Evolutionary conservation across 2,329 filamentous ascomycete species (phyloP).

Genomic region (Xylariomycetidae sp.): DNA sequence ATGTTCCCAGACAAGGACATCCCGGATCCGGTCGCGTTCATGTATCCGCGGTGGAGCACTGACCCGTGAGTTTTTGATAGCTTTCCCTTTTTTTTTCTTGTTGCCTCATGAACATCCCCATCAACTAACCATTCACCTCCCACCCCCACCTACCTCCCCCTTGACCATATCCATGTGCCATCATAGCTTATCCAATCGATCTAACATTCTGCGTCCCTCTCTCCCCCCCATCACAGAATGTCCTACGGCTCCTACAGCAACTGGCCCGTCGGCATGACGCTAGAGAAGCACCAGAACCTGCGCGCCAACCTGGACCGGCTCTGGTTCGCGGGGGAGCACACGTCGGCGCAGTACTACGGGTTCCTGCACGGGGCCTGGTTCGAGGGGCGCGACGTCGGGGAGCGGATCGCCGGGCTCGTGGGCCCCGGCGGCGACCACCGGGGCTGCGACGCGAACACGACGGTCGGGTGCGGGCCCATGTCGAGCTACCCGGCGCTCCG

Average conservation of each 20-base stretch:
- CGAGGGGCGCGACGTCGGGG: conserved; percentile 48
- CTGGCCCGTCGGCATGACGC: conserved; percentile 59
- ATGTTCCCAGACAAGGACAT: conserved; percentile 58
- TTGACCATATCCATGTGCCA: too few relatives aligned
- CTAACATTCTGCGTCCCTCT: not conserved
- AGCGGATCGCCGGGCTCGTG: conserved; percentile 36
- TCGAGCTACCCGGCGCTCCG: conserved; percentile 25
- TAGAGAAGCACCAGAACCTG: conserved; percentile 64
- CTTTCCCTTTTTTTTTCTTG: not conserved
- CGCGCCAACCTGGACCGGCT: conserved; percentile 58
- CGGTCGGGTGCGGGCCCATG: conserved; percentile 20
- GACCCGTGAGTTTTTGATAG: conserved; percentile 20
- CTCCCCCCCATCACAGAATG: conserved; percentile 24
- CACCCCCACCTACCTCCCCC: too few relatives aligned
- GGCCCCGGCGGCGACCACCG: conserved; percentile 8
- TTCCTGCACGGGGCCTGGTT: conserved; percentile 61
- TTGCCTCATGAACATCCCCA: conserved; percentile 1
- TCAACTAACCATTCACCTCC: too few relatives aligned
- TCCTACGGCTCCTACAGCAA: conserved; percentile 61
- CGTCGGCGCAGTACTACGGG: conserved; percentile 58
- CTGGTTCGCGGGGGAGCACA: conserved; percentile 64
- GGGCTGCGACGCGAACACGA: conserved; percentile 18
- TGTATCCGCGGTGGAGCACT: conserved; percentile 55
- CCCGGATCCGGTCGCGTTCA: conserved; percentile 56
- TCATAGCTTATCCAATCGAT: too few relatives aligned